Evolutionary conservation across 805 yeast genomes (phyloP).

Genomic region (Suhomyces tanzawaensis): DNA sequence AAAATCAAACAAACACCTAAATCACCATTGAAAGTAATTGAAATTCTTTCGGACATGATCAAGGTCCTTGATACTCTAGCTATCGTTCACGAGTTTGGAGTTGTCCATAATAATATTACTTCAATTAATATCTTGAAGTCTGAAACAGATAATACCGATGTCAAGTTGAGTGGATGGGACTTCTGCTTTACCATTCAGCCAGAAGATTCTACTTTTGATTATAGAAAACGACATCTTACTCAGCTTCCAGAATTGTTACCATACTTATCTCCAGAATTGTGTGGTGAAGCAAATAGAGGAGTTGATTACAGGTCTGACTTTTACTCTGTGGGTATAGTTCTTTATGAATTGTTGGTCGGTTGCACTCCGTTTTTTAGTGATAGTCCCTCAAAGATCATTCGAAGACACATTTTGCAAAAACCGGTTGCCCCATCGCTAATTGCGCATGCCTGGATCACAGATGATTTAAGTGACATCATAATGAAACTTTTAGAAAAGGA

Average conservation of each 20-base stretch:
- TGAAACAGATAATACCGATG: constrained; percentile 22
- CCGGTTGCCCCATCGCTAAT: constrained; percentile 41
- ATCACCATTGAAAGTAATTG: constrained; percentile 16
- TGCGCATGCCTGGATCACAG: constrained; percentile 26
- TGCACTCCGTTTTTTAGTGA: constrained; percentile 42
- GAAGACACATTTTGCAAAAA: constrained; percentile 39
- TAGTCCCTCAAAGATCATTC: constrained; percentile 36
- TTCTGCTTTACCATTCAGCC: constrained; percentile 40
- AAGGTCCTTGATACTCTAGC: constrained; percentile 21
- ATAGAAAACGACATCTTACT: constrained; percentile 38
- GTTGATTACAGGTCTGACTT: constrained; percentile 50
- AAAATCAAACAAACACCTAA: constrained; percentile 11
- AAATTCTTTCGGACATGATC: constrained; percentile 23
- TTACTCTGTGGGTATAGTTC: constrained; percentile 48
- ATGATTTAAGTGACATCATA: constrained; percentile 35
- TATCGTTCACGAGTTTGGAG: constrained; percentile 39
- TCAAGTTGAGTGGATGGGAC: constrained; percentile 48
- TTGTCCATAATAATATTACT: constrained; percentile 49
- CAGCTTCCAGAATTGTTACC: constrained; percentile 41
- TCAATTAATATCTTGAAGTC: constrained; percentile 37
- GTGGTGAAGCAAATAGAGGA: constrained; percentile 34
- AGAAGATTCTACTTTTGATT: constrained; percentile 43
- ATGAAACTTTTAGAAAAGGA: constrained; percentile 43
- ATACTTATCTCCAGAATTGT: constrained; percentile 50
- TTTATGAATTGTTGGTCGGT: constrained; percentile 49